Percentiles rank a stretch among this genome's conserved stretches.
Conservation (phyloP, 257 asterid genomes). For the Ballota nigra region DNA sequence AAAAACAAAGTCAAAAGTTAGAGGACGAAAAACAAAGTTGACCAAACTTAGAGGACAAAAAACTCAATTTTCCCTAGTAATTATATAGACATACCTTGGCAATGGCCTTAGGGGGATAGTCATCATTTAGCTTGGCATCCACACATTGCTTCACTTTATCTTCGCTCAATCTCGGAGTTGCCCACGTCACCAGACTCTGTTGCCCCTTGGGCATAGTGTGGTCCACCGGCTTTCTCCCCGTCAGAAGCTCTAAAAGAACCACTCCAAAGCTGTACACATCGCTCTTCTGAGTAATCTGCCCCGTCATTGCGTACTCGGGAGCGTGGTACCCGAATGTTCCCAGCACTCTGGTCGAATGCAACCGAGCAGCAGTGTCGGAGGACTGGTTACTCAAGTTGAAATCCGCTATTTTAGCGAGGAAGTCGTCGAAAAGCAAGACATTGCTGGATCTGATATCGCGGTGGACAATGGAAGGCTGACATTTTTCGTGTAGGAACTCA, state of each 20-base stretch:
- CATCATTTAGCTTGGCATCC: slow-evolving; percentile 73
- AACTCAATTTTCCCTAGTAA: too few relatives aligned
- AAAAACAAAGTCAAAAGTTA: too few relatives aligned
- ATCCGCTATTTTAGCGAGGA: slow-evolving; percentile 74
- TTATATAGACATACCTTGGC: slow-evolving; percentile 53
- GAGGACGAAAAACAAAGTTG: too few relatives aligned
- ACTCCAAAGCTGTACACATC: slow-evolving; percentile 91
- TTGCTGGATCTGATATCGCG: slow-evolving; percentile 94
- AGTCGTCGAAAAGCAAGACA: slow-evolving; percentile 83
- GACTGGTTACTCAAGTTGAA: slow-evolving; percentile 78
- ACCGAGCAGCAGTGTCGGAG: slow-evolving; percentile 91
- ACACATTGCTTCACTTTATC: slow-evolving; percentile 94
- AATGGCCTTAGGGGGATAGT: slow-evolving; percentile 77
- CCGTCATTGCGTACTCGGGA: slow-evolving; percentile 96
- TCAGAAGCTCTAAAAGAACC: slow-evolving; percentile 69
- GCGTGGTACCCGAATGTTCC: slow-evolving; percentile 97
- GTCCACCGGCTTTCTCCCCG: slow-evolving; percentile 90
- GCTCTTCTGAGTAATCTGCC: slow-evolving; percentile 83
- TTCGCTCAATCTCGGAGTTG: slow-evolving; percentile 90
- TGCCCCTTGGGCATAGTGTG: slow-evolving; percentile 98
- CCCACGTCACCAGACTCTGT: slow-evolving; percentile 92
- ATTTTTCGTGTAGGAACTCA: slow-evolving; percentile 83
- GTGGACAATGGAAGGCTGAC: slow-evolving; percentile 81
- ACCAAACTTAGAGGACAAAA: too few relatives aligned
- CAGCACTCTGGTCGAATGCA: slow-evolving; percentile 86